Base-by-base conservation (phyloP, 257 asterid species). In the Misopates orontium region DNA sequence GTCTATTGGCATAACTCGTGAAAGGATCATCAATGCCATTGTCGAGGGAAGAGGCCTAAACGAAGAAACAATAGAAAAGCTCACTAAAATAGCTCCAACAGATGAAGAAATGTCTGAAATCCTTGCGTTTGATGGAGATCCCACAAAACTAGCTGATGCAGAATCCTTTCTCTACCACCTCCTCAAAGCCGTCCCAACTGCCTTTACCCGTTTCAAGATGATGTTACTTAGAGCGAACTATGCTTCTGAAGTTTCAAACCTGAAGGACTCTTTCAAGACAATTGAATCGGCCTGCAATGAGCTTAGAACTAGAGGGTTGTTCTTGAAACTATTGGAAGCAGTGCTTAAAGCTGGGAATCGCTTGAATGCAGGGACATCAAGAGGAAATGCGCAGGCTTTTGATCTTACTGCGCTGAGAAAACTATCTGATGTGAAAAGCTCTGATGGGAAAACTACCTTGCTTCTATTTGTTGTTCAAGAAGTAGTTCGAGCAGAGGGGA, bases 391-490 rank as follows among this genome's bases (percentile, higher is more conserved):
- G 1, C 96, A 88, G 32, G 97, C 95, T 0, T 94, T 90, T 66
- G 81, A 82, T 7, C 96, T 94, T 1, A 85, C 94, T 0, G 95
- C 97, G 48, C 84, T 94, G 9, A 78, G 81, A 39, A 94, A 90
- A 67, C 77, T 94, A 7, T 85, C 95, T 11, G 96, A 90, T 64
- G 97, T 94, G 56, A 90, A 85, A 56, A 88, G 99, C 73, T 80
- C 86, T 3, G 99, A 94, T 18, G 95, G 96, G 2, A 90, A 85
- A 13, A 94, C 99, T 15, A 85, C 96, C 10, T 74, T 94, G 64
- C 96, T 94, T 32, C 89, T 82, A 20, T 94, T 88, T 51, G 97
- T 94, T 10, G 96, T 94, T 25, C 95, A 90, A 51, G 99, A 94
- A 70, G 97, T 88, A 4, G 84, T 94, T 8, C 62, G 96, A 15